Conservation (phyloP, 2,329 filamentous ascomycete species). For the Tolypocladium amazonense region DNA sequence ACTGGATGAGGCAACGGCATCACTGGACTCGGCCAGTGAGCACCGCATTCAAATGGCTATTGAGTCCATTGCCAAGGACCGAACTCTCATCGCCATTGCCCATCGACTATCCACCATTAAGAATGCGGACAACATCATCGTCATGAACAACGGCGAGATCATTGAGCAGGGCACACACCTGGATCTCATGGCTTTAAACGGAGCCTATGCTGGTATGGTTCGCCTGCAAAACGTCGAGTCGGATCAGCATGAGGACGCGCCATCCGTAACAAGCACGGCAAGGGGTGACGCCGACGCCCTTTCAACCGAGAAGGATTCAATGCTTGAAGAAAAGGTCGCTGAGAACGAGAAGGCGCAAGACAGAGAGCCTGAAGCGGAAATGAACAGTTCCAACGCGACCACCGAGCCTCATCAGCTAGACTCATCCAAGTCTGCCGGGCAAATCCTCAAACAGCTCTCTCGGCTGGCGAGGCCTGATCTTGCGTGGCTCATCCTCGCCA, state of each 20-base stretch:
- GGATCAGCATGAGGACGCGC: constrained; percentile 15
- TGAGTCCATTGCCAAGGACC: constrained; percentile 32
- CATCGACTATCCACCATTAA: constrained; percentile 51
- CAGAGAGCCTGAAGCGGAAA: constrained; percentile 19
- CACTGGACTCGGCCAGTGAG: constrained; percentile 49
- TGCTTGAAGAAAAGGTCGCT: constrained; percentile 16
- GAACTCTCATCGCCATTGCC: constrained; percentile 58
- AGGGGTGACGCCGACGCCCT: constrained; percentile 28
- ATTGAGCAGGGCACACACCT: constrained; percentile 55
- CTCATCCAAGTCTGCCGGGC: constrained; percentile 25
- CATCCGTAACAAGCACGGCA: constrained; percentile 19
- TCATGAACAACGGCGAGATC: constrained; percentile 48
- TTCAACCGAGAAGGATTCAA: constrained; percentile 27
- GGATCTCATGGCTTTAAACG: constrained; percentile 40
- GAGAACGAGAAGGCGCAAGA: constrained; percentile 29
- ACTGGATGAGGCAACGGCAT: constrained; percentile 51
- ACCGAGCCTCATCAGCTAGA: constrained; percentile 19
- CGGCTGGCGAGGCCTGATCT: constrained; percentile 27
- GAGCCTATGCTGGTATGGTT: constrained; percentile 43
- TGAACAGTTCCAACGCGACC: constrained; percentile 9
- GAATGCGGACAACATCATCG: constrained; percentile 56
- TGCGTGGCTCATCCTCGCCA: constrained; percentile 26
- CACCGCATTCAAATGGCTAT: constrained; percentile 40
- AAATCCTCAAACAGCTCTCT: constrained; percentile 25
- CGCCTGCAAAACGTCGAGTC: constrained; percentile 27